Conservation (phyloP, 208 protist genomes). For the Endotrypanum monterogeii region DNA sequence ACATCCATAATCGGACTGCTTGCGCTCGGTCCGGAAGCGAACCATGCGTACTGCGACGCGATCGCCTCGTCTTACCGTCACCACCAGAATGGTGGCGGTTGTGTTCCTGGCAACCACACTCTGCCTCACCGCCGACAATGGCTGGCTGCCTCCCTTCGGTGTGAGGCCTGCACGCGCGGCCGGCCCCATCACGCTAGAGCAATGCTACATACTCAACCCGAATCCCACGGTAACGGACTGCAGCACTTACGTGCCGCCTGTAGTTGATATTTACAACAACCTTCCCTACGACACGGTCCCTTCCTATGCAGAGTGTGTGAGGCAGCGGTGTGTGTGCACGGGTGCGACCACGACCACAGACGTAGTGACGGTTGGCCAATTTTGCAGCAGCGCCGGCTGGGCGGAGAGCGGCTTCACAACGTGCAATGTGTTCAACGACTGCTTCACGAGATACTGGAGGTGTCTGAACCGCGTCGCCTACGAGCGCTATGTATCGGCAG, state of each 20-base stretch:
- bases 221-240: slow-evolving; percentile 39
- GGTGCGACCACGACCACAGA: slow-evolving; percentile 11
- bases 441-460: slow-evolving; percentile 52
- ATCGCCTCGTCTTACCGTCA: not conserved
- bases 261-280: slow-evolving; percentile 24
- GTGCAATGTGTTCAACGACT: slow-evolving; percentile 51
- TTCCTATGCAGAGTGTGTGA: slow-evolving; percentile 45
- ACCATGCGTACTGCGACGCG: slow-evolving; percentile 6
- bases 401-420: slow-evolving; percentile 45
- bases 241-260: slow-evolving; percentile 26
- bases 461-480: slow-evolving; percentile 36
- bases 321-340: slow-evolving; percentile 52
- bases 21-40: not conserved
- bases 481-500: slow-evolving; percentile 18
- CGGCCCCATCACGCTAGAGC: slow-evolving; percentile 37
- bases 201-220: slow-evolving; percentile 56
- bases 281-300: slow-evolving; percentile 43
- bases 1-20: not conserved
- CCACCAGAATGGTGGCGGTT: not conserved
- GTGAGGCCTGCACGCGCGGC: slow-evolving; percentile 7
- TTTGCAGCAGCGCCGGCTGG: slow-evolving; percentile 40
- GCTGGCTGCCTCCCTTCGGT: not conserved
- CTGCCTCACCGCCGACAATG: slow-evolving; percentile 3
- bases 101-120: not conserved
- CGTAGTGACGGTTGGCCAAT: slow-evolving; percentile 39